phyloP scores from a whole-genome alignment of 768 basidiomycete species.

The Sutorius australiensis region DNA sequence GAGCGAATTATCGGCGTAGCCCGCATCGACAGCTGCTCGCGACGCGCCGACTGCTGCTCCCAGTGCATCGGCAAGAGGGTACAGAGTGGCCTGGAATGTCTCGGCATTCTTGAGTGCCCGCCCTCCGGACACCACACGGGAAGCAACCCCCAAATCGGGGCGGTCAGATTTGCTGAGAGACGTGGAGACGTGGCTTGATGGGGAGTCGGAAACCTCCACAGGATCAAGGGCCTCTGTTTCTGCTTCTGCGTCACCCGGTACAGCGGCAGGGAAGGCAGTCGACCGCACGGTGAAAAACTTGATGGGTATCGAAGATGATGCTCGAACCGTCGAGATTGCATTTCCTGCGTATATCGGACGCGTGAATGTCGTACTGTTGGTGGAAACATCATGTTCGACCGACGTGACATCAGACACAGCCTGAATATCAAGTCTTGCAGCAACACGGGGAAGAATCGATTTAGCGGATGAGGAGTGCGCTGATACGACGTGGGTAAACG shows the following conservation, averaged over 20 bases:
- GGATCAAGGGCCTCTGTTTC: slow-evolving; percentile 61
- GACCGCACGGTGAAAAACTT: slow-evolving; percentile 95
- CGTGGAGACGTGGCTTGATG: slow-evolving; percentile 62
- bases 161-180: slow-evolving; percentile 86
- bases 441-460: slow-evolving; percentile 88
- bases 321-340: slow-evolving; percentile 89
- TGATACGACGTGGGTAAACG: slow-evolving; percentile 89
- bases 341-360: slow-evolving; percentile 98
- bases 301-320: slow-evolving; percentile 67
- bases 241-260: slow-evolving; percentile 46
- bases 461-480: slow-evolving; percentile 91
- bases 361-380: slow-evolving; percentile 79
- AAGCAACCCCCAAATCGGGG: slow-evolving; percentile 86
- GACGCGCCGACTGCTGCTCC: slow-evolving; percentile 98
- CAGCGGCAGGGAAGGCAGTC: slow-evolving; percentile 79
- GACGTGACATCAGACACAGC: slow-evolving; percentile 90
- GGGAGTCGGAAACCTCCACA: slow-evolving; percentile 51
- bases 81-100: slow-evolving; percentile 81
- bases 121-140: slow-evolving; percentile 90
- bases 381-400: slow-evolving; percentile 64
- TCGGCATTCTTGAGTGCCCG: slow-evolving; percentile 92
- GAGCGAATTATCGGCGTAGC: slow-evolving; percentile 94
- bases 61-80: slow-evolving; percentile 89
- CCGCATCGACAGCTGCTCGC: slow-evolving; percentile 95
- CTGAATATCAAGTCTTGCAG: slow-evolving; percentile 83